Conservation (phyloP, 2,329 filamentous ascomycete genomes). For the Colletotrichum noveboracense region DNA sequence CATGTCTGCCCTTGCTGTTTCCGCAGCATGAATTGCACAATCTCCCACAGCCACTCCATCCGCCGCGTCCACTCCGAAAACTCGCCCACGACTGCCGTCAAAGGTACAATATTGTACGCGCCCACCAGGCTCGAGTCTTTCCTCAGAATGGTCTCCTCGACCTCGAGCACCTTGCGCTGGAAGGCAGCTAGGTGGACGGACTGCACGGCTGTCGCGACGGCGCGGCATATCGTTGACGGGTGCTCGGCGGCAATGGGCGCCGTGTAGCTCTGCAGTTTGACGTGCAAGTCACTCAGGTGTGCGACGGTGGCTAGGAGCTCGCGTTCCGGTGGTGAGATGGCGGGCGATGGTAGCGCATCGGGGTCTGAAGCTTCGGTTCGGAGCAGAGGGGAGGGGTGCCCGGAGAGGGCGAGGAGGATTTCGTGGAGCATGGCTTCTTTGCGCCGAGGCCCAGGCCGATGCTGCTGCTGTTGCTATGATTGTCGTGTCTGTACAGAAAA, state of each 20-base stretch:
- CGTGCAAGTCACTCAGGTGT: constrained; percentile 79
- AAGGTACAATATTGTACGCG: constrained; percentile 89
- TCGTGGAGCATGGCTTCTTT: constrained; percentile 85
- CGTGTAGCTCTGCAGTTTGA: constrained; percentile 71
- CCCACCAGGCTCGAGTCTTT: constrained; percentile 83
- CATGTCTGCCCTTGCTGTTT: constrained; percentile 47
- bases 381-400: constrained; percentile 90
- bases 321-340: constrained; percentile 79
- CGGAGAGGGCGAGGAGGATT: constrained; percentile 94
- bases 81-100: constrained; percentile 82
- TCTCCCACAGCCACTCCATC: constrained; percentile 84
- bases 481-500: background rate
- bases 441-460: background rate
- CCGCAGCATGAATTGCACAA: constrained; percentile 71
- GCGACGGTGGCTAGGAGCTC: constrained; percentile 80
- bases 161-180: constrained; percentile 81
- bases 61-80: constrained; percentile 87
- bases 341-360: constrained; percentile 44
- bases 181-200: constrained; percentile 80
- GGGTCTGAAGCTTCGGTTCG: constrained; percentile 53
- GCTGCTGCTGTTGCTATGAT: background rate
- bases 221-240: constrained; percentile 82
- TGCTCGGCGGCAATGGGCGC: constrained; percentile 73
- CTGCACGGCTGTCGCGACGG: constrained; percentile 80
- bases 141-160: constrained; percentile 79